Percentiles rank a stretch among this genome's conserved stretches.
These are phyloP conservation scores for Aegle marmelos DNA, from an alignment of 345 rosid species.

Conservation along the genomic window DNA sequence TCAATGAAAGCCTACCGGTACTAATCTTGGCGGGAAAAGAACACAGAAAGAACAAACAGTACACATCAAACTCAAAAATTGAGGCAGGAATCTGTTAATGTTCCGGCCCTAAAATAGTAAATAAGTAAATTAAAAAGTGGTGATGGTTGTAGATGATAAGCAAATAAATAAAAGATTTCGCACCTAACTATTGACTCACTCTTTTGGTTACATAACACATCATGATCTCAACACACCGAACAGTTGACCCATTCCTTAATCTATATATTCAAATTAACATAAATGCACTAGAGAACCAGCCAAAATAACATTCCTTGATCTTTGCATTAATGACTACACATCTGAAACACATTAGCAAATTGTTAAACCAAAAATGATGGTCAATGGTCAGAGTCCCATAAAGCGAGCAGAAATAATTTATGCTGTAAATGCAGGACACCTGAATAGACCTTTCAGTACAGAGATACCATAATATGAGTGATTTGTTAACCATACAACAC, in stretches of 20 bases:
- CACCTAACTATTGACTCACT: slow-evolving; percentile 18
- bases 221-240: slow-evolving; percentile 6
- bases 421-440: background rate
- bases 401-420: background rate
- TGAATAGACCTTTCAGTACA: background rate
- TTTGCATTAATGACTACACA: background rate
- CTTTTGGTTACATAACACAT: background rate
- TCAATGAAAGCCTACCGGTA: background rate
- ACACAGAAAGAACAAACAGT: background rate
- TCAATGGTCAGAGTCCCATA: background rate
- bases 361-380: background rate
- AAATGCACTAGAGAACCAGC: background rate
- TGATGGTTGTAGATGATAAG: background rate
- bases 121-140: background rate
- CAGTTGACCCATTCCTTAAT: slow-evolving; percentile 20
- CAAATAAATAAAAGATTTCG: background rate
- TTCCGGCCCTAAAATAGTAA: background rate
- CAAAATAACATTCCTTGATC: background rate
- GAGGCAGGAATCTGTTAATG: background rate
- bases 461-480: background rate
- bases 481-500: slow-evolving; percentile 3
- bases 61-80: background rate
- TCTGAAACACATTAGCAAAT: background rate
- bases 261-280: background rate
- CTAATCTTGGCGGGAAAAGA: background rate